Evolutionary conservation across 2,329 filamentous ascomycete species (phyloP), one percentile per base, ranked within the genome.

Genomic region (Hypocrella siamensis): DNA sequence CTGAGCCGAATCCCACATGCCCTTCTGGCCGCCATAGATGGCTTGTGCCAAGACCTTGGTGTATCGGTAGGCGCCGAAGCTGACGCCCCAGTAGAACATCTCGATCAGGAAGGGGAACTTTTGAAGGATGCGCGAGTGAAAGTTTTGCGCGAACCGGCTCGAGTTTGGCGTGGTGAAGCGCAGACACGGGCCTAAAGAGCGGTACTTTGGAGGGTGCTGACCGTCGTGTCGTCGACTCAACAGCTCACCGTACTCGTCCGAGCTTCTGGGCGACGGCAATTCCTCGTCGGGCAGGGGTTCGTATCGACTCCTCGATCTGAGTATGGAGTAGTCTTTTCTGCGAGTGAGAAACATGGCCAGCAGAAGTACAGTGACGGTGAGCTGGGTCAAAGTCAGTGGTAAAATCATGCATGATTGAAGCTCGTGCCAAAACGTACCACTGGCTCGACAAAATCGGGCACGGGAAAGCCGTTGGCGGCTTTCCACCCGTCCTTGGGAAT

Each of bases 21-120:
- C 27, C 26, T 33, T 31, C 9, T 30, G 37, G 21, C 37, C 37
- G 17, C 37, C 37, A 22, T 37, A 39, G 6, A 31, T 24, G 15
- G 30, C 32, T 28, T 36, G 35, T 6, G 37, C 37, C n/a, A 39
- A 25, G 11, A 35, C 28, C 30, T 39, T 39, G 18, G 37, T 39
- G 30, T 31, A 31, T 7, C 32, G 30, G 18, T 36, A 36, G 12
- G 32, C 32, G 34, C 27, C 35, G 32, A 37, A 36, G 19, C 35
- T 35, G 19, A 33, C 30, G 3, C 31, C 77, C 76, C 78, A 83
- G 56, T 83, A 83, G 31, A 83, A 83, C 26, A 70, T 75, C 52
- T 84, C 79, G 2, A 75, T 73, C 18, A 83, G 51, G 46, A 84
- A 84, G 1, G 79, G 79, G 40, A 80, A 71, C 45, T 70, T 75